Base-by-base conservation (phyloP, 495 filamentous ascomycete species). In the Bombardia bombarda region DNA sequence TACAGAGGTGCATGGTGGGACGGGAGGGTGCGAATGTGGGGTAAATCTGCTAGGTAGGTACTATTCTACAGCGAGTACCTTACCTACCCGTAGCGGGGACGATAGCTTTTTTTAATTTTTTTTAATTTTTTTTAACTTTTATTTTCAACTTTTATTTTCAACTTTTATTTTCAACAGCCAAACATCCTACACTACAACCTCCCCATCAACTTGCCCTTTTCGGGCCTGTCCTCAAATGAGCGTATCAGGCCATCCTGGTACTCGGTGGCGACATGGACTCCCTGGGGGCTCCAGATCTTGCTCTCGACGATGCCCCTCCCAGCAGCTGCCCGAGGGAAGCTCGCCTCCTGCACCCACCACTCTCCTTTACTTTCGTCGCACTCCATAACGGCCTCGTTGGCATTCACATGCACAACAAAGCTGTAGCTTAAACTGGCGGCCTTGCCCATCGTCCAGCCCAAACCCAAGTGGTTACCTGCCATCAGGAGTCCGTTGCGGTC, bases 301-400 rank as follows among this genome's bases (percentile, higher is more conserved):
- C 75, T 79, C 60, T 78, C 70, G 49, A 84, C 68, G 20, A 80
- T 63, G 2, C 65, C 79, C 38, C 81, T 64, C 10, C 79, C 82
- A 8, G 69, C 67, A 13, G 63, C 74, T 4, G 71, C 65, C 19
- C 77, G 58, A 9, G 74, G 74, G 31, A 77, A 78, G 61, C 70
- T 74, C 4, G 69, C 70, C 60, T 87, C 83, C 60, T 86, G 79
- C 19, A 79, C 57, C 62, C 81, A 86, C 83, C 83, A 86, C 35
- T 72, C 74, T 32, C 70, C 71, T 4, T 50, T 38, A 10, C 60
- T 19, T 2, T 56, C 48, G 8, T 49, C 53, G 24, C 47, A 51
- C 30, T 45, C 24, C 62, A 73, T 68, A n/a, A 69, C 58, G 7
- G 61, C 60, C 33, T 66, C 55, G 12, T 60, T 53, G 8, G 58